Conservation (phyloP, 352 stramenopile species). For the Pythium brachiatum region DNA sequence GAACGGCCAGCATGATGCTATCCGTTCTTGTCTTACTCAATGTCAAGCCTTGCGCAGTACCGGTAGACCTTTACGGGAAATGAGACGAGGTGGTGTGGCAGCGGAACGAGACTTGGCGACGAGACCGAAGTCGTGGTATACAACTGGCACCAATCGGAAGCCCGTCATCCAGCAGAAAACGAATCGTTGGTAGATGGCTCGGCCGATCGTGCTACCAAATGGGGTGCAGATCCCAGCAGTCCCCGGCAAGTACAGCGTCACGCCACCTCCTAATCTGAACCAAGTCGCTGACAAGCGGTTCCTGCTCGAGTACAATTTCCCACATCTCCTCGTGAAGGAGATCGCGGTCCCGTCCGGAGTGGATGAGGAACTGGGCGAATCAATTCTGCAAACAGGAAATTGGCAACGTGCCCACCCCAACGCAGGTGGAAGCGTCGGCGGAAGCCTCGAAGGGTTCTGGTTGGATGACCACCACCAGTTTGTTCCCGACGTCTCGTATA, state of each 20-base stretch:
- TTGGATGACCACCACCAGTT: conserved; percentile 15
- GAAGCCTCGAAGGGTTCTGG: too few relatives aligned
- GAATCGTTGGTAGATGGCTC: too few relatives aligned
- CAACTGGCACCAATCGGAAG: too few relatives aligned
- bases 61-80: too few relatives aligned
- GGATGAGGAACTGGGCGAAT: conserved; percentile 1
- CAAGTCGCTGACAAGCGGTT: conserved; percentile 18
- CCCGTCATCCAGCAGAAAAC: too few relatives aligned
- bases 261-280: conserved; percentile 26
- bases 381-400: conserved; percentile 1
- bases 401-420: conserved; percentile 6
- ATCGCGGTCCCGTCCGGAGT: background rate
- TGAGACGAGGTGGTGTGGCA: too few relatives aligned
- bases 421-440: background rate
- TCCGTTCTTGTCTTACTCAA: too few relatives aligned
- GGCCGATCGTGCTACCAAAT: conserved; percentile 17
- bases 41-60: too few relatives aligned
- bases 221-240: conserved; percentile 7
- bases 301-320: conserved; percentile 28
- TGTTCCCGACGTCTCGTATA: conserved; percentile 20
- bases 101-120: too few relatives aligned
- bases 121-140: too few relatives aligned
- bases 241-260: conserved; percentile 17
- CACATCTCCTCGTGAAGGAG: conserved; percentile 24
- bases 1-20: too few relatives aligned